Conservation (phyloP, 176 grass and related monocot species). For the Rhipidocladum racemiflorum region DNA sequence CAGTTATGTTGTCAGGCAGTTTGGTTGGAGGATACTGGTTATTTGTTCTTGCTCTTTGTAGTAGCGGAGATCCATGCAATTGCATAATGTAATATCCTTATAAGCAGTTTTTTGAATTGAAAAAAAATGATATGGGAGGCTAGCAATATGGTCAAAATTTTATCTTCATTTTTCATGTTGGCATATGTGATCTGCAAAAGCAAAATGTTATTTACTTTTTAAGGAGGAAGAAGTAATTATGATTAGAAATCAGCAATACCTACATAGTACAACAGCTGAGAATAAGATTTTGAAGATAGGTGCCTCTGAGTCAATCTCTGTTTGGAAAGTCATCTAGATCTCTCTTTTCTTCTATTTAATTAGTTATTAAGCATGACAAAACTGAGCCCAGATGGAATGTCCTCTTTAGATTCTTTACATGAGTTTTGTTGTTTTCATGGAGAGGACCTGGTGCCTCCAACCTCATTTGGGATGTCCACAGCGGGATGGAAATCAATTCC, state of each 20-base stretch:
- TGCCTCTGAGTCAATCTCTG: not conserved
- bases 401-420: not conserved
- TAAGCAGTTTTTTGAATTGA: conserved; percentile 25
- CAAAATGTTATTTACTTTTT: not conserved
- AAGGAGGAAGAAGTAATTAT: not conserved
- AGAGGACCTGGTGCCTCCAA: not conserved
- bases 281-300: not conserved
- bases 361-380: not conserved
- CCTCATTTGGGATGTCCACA: conserved; percentile 2
- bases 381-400: not conserved
- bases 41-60: conserved; percentile 24
- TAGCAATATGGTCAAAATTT: not conserved
- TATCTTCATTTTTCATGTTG: conserved; percentile 5
- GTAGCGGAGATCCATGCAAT: conserved; percentile 15
- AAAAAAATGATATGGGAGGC: conserved; percentile 9
- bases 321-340: not conserved
- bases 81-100: conserved; percentile 36
- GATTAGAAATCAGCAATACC: not conserved
- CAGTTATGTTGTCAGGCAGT: conserved; percentile 19
- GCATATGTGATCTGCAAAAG: not conserved
- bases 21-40: conserved; percentile 13
- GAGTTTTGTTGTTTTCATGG: not conserved
- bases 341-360: not conserved
- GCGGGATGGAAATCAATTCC: not conserved
- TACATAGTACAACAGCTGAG: not conserved